Percentiles rank a stretch among this genome's conserved stretches.
phyloP scores from a whole-genome alignment of 2,329 filamentous ascomycete species.

The Pseudogymnoascus sp. region DNA sequence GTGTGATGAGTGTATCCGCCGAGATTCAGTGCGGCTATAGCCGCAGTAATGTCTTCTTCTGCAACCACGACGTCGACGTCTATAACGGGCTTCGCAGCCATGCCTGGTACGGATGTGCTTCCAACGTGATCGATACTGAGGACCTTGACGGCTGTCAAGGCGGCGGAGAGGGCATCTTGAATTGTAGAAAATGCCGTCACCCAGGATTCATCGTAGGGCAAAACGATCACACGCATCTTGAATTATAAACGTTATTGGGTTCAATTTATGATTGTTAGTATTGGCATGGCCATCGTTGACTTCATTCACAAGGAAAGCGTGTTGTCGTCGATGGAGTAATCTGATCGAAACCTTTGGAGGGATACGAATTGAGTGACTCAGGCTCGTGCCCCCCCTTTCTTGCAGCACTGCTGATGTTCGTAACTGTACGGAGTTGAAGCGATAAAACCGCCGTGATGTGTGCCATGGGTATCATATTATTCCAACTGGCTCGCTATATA shows the following conservation, averaged over 20 bases:
- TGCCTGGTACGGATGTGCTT: conserved; percentile 41
- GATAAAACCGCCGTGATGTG: neutral
- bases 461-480: conserved; percentile 7
- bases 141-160: conserved; percentile 11
- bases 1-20: conserved; percentile 30
- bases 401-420: neutral
- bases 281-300: neutral
- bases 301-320: neutral
- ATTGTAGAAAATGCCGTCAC: conserved; percentile 12
- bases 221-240: conserved; percentile 15
- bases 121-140: conserved; percentile 38
- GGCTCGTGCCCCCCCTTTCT: neutral
- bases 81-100: conserved; percentile 44
- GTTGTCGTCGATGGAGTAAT: neutral
- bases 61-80: conserved; percentile 43
- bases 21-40: conserved; percentile 26
- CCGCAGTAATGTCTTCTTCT: conserved; percentile 21
- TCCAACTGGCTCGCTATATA: conserved; percentile 1
- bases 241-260: neutral
- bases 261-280: neutral
- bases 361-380: neutral
- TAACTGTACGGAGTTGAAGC: neutral
- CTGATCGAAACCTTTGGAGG: neutral
- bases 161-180: conserved; percentile 10
- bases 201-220: conserved; percentile 17